These are phyloP conservation scores for Eucalyptus polybractea DNA, from an alignment of 345 rosid species.

Conservation along the genomic window DNA sequence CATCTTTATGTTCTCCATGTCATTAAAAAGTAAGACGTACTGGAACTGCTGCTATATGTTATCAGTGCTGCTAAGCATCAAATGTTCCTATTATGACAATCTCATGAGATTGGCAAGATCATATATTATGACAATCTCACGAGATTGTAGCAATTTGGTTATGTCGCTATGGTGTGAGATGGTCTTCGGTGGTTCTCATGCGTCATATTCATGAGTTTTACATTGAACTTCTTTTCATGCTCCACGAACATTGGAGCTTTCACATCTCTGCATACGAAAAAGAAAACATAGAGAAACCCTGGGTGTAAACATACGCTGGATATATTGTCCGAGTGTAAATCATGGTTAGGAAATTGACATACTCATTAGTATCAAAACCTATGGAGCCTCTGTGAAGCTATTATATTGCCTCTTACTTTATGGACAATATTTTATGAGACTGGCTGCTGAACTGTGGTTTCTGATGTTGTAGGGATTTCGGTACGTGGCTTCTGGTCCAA, in stretches of 20 bases:
- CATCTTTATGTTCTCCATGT: neutral
- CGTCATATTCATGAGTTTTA: neutral
- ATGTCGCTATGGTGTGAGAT: neutral
- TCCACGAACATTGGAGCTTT: neutral
- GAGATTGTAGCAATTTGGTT: neutral
- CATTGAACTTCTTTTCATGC: neutral
- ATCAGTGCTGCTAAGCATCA: neutral
- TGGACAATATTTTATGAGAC: neutral
- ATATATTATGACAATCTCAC: neutral
- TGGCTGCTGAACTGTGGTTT: neutral
- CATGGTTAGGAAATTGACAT: neutral
- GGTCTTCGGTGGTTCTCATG: neutral
- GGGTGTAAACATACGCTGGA: neutral
- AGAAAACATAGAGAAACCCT: neutral
- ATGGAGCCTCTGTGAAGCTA: neutral
- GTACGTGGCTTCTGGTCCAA: slow-evolving; percentile 95
- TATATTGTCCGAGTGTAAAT: neutral
- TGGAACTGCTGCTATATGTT: neutral
- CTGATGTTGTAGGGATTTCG: slow-evolving; percentile 72
- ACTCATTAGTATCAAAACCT: neutral
- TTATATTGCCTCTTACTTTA: neutral
- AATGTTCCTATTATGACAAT: neutral
- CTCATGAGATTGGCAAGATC: neutral
- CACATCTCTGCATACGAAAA: neutral
- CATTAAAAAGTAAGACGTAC: neutral